Evolutionary conservation across 2,329 filamentous ascomycete species (phyloP), one percentile per base, ranked within the genome.

Genomic region (Trichoderma arundinaceum): DNA sequence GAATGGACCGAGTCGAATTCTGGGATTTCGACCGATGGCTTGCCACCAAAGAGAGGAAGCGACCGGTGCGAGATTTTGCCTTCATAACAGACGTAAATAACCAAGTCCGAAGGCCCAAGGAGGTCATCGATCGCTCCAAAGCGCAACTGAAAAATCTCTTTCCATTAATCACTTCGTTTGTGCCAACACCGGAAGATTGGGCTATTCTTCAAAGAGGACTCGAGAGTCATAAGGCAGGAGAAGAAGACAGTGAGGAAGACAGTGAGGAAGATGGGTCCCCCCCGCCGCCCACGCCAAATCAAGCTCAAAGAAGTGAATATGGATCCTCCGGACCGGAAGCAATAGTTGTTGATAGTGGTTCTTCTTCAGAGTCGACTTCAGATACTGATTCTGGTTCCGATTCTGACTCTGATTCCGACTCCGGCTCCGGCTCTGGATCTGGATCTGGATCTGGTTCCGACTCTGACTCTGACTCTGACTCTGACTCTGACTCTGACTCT

Each of bases 1-100:
- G 82, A 0, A 68, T 85, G 51, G 65, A 72, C 1, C 72, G 71
- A n/a, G 65, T 83, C 0, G 72, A 75, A 0, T 79, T 84, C 60
- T 80, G 78, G 64, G 81, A 84, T 64, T 73, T 77, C 2, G 70
- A 77, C 19, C 66, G 69, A 12, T 78, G 72, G 70, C n/a, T 68
- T 7, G n/a, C 13, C 7, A 58, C 9, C 3, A 15, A 13, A 8
- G 13, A 51, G 2, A 10, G 9, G 2, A 69, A 66, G 28, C 15
- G 43, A 0, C 61, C 64, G 0, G 69, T 79, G 1, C 69, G 76
- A 9, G 75, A 79, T 60, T 72, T 52, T 28, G 70, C 69, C 0
- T 79, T 79, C 54, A 53, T 71, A 15, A 59, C 64, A 4, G 72
- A 76, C 12, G 65, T 77, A 17, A 72, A 72, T 10, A 72, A 70